A percentile compares a stretch with the other conserved stretches of the same genome.
Conservation (phyloP, 306 rosid genomes). For the Erythrophleum fordii region DNA sequence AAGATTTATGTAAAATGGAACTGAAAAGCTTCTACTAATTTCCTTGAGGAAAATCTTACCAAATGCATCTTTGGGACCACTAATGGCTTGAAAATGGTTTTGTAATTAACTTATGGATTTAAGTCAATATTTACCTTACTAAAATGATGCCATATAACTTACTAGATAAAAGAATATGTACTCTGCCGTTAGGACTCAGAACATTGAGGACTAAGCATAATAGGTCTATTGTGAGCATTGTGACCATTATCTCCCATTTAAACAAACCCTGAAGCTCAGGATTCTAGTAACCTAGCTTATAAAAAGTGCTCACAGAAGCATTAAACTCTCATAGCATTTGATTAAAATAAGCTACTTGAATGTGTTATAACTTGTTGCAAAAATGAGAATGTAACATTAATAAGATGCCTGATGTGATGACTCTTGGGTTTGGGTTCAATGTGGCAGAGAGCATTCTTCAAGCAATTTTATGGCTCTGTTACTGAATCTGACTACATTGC, state of each 20-base stretch:
- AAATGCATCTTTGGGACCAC: no score
- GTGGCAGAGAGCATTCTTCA: conserved; percentile 74
- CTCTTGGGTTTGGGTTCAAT: conserved; percentile 27
- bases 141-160: not conserved
- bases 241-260: not conserved
- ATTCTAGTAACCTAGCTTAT: not conserved
- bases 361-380: conserved; percentile 1
- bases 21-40: no score
- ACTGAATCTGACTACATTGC: conserved; percentile 72
- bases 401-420: not conserved
- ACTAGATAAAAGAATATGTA: no score
- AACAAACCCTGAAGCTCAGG: not conserved
- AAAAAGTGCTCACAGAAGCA: not conserved
- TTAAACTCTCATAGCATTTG: not conserved
- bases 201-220: not conserved
- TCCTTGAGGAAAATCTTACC: no score
- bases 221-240: not conserved
- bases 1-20: no score
- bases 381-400: not conserved
- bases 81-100: no score
- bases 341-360: not conserved
- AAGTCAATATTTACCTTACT: not conserved
- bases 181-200: no score
- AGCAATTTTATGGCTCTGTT: conserved; percentile 79
- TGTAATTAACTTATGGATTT: not conserved